Conservation (phyloP, 2,329 filamentous ascomycete species). For the Elsinoe fawcettii region DNA sequence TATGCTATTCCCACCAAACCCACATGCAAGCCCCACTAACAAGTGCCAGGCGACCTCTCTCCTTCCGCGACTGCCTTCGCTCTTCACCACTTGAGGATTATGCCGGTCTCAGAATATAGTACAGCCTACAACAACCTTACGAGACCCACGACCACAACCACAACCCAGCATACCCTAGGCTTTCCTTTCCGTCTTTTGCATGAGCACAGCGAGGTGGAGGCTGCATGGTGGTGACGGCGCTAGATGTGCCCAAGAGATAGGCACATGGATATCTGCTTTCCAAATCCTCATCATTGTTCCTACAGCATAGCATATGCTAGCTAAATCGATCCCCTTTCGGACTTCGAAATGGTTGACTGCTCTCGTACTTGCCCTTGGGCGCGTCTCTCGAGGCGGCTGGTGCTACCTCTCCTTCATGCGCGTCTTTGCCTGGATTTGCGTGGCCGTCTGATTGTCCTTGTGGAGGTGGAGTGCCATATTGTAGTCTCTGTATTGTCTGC, state of each 20-base stretch:
- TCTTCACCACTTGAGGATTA: constrained; percentile 30
- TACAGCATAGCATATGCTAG: constrained; percentile 19
- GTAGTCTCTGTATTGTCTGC: constrained; percentile 18
- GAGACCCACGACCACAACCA: constrained; percentile 1
- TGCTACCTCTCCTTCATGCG: constrained; percentile 64
- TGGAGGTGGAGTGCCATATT: constrained; percentile 13
- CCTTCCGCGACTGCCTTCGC: constrained; percentile 31
- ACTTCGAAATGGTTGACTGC: constrained; percentile 63
- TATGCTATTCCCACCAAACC: constrained; percentile 18
- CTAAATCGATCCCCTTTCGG: constrained; percentile 78
- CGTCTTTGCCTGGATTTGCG: constrained; percentile 64
- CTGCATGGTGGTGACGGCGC: constrained; percentile 10
- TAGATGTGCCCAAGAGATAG: not conserved
- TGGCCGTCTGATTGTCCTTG: constrained; percentile 15
- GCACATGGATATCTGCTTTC: not conserved
- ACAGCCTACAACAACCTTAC: not conserved
- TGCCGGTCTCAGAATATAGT: constrained; percentile 21
- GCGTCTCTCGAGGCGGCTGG: constrained; percentile 59
- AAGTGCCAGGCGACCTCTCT: constrained; percentile 26
- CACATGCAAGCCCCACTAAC: not conserved
- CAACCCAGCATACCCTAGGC: not conserved
- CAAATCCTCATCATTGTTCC: constrained; percentile 2
- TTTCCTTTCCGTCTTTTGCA: not conserved
- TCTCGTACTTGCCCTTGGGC: constrained; percentile 89
- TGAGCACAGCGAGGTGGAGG: not conserved